phyloP scores from a whole-genome alignment of 495 filamentous ascomycete species.

The Tuber borchii region DNA sequence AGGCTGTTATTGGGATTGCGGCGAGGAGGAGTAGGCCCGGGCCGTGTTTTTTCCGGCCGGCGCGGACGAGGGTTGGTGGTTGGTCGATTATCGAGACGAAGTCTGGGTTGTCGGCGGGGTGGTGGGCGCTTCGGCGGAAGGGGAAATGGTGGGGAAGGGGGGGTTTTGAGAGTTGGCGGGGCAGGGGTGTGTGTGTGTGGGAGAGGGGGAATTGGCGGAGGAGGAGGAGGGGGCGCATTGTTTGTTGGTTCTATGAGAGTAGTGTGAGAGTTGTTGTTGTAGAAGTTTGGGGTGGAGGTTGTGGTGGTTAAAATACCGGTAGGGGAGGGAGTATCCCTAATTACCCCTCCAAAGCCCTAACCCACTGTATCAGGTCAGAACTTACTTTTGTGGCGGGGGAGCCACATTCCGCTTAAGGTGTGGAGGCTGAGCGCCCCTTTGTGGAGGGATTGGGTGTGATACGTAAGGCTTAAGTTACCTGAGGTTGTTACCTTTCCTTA shows the following conservation, averaged over 20 bases:
- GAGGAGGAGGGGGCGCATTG: constrained; percentile 21
- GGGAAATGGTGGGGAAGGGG: not conserved
- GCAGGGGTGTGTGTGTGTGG: not conserved
- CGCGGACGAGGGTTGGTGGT: constrained; percentile 67
- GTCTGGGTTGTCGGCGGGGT: constrained; percentile 56
- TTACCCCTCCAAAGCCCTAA: constrained; percentile 1
- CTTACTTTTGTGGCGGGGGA: not conserved
- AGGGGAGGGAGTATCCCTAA: no score
- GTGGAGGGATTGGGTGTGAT: not conserved
- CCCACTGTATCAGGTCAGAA: not conserved
- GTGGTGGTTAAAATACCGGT: no score
- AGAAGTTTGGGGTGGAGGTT: not conserved
- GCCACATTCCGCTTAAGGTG: not conserved
- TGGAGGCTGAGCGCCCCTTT: not conserved
- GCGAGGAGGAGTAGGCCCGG: constrained; percentile 75
- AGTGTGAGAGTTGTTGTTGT: not conserved
- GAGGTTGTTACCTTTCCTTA: not conserved
- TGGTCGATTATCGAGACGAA: constrained; percentile 82
- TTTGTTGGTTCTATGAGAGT: no score
- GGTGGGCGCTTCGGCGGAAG: constrained; percentile 8
- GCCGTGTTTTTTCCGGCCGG: constrained; percentile 63
- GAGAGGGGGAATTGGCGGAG: constrained; percentile 39
- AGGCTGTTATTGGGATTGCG: constrained; percentile 83
- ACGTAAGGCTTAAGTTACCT: not conserved
- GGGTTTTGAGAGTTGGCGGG: constrained; percentile 26